These are phyloP conservation scores for Crepidotus variabilis DNA, from an alignment of 768 basidiomycete genomes.

Conservation along the genomic window DNA sequence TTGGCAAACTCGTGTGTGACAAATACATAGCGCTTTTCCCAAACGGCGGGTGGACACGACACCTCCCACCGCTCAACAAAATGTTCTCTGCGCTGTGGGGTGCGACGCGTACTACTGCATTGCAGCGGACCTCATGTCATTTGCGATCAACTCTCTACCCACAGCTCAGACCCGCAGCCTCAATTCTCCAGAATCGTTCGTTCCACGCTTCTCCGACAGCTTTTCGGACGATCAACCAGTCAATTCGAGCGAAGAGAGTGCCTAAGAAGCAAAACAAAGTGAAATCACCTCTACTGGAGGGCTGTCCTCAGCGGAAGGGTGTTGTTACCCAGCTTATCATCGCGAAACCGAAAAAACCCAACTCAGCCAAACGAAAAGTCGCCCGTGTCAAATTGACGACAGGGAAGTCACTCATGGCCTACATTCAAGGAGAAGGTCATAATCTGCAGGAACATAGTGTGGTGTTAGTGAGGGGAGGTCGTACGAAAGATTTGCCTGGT, in stretches of 20 bases:
- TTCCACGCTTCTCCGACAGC: conserved; percentile 64
- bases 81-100: conserved; percentile 40
- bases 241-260: conserved; percentile 73
- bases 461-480: conserved; percentile 90
- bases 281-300: conserved; percentile 79
- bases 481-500: conserved; percentile 97
- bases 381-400: conserved; percentile 89
- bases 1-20: conserved; percentile 20
- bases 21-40: conserved; percentile 15
- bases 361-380: conserved; percentile 97
- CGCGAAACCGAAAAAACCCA: conserved; percentile 93
- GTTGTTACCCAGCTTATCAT: conserved; percentile 82
- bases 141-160: conserved; percentile 12
- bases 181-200: conserved; percentile 33
- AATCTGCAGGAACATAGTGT: conserved; percentile 98
- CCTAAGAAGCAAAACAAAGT: conserved; percentile 43
- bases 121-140: conserved; percentile 23
- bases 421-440: conserved; percentile 96
- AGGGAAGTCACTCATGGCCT: conserved; percentile 87
- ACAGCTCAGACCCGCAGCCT: neutral
- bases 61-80: neutral
- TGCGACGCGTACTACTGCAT: conserved; percentile 22
- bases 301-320: conserved; percentile 84
- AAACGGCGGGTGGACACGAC: neutral
- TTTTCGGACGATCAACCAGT: conserved; percentile 79